Base-by-base conservation (phyloP, 768 basidiomycete species). In the Auriscalpium microsporum region DNA sequence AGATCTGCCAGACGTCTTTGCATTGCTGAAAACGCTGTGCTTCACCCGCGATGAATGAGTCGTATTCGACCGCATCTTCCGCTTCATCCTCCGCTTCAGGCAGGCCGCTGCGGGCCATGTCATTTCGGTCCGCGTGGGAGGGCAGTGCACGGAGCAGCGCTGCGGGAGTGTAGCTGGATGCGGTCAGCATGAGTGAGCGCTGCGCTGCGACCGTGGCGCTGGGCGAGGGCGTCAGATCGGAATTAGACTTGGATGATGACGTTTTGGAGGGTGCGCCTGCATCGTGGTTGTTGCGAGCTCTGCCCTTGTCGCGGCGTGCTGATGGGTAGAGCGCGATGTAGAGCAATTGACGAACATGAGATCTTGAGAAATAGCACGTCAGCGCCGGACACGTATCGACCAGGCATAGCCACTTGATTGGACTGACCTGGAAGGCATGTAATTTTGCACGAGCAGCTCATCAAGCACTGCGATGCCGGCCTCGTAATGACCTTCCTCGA, bases 401-500 rank as follows among this genome's bases (percentile, higher is more conserved):
- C 23, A 6, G 19, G 35, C 45, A 51, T 21, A 21, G 21, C 21
- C 21, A 21, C 21, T 44, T 3, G 45, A 52, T 45, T 36, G 19
- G 28, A 71, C 84, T 65, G 66, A 86, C 87, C 71, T 63, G 10
- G 78, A 77, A 8, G 86, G 87, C 51, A 69, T 80, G 67, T 76
- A 76, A 23, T 75, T 70, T n/a, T 76, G 65, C 0, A 80, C 78
- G 47, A 83, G 80, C 2, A 90, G 67, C 56, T 84, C 82, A 56
- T 81, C 80, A 1, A 90, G 75, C 28, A 79, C 68, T 13, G 74
- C 70, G 33, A 88, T 83, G 8, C 81, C 88, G 6, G 79, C 74
- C 61, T 87, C 82, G 59, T 86, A 87, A 56, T 88, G 85, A 16
- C 82, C 81, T 66, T 90, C 88, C 62, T 90, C 88, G 17, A 90